Percentiles rank a stretch among this genome's conserved stretches.
Conservation (phyloP, 2,329 filamentous ascomycete genomes). For the Escovopsis weberi region DNA sequence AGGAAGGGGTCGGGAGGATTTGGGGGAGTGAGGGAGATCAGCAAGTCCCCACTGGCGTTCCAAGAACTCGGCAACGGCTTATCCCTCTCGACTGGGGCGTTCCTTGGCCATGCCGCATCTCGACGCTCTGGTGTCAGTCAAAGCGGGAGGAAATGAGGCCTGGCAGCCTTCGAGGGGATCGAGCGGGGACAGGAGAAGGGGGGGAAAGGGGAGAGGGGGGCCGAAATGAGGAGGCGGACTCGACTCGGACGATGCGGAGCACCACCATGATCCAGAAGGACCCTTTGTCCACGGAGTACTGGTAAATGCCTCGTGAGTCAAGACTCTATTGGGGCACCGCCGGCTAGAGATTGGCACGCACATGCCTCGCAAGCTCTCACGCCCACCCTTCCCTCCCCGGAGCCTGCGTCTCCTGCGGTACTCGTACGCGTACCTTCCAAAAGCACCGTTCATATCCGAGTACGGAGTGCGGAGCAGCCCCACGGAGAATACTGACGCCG, state of each 20-base stretch:
- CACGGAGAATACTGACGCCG: no score
- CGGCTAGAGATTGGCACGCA: no score
- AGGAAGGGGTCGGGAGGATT: neutral
- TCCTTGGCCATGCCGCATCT: neutral
- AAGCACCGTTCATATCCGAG: no score
- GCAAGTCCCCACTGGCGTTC: no score
- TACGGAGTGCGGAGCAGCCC: no score
- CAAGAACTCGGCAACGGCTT: conserved; percentile 4
- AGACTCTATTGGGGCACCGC: neutral
- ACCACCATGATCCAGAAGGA: conserved; percentile 1
- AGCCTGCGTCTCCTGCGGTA: no score
- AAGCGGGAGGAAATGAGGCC: neutral
- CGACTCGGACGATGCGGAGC: conserved; percentile 2
- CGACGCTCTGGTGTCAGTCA: neutral
- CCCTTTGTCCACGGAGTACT: neutral
- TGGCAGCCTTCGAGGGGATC: neutral
- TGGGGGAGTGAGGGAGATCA: no score
- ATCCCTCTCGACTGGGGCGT: conserved; percentile 6
- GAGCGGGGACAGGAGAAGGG: conserved; percentile 2
- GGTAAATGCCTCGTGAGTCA: conserved; percentile 4
- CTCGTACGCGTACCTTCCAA: no score
- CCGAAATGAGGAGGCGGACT: no score
- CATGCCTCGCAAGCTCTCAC: no score
- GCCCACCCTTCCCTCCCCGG: no score
- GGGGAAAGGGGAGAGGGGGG: neutral